These are phyloP conservation scores for Thraustochytrium sp. DNA, from an alignment of 352 stramenopile species.

Conservation along the genomic window DNA sequence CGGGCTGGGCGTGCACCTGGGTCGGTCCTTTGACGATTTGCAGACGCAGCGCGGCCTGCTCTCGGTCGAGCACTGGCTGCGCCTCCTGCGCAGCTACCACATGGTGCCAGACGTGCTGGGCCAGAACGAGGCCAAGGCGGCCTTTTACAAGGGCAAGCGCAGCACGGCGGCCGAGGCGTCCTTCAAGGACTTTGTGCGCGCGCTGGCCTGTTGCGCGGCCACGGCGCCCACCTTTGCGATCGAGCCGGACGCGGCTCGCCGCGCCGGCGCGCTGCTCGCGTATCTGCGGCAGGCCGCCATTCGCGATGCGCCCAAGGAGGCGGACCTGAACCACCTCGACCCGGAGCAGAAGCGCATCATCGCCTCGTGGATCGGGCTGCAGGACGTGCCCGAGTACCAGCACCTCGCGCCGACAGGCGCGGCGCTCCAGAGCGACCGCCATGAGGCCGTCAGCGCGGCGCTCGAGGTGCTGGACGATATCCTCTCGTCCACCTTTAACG, in stretches of 20 bases:
- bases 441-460: not conserved
- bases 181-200: slow-evolving; percentile 10
- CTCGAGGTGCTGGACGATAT: slow-evolving; percentile 26
- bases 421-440: not conserved
- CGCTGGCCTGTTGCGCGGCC: not conserved
- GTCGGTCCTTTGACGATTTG: slow-evolving; percentile 27
- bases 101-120: not conserved
- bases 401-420: not conserved
- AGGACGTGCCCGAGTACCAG: not conserved
- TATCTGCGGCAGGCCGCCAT: slow-evolving; percentile 1
- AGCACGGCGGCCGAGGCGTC: not conserved
- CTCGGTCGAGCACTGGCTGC: slow-evolving; percentile 22
- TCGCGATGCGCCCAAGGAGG: not conserved
- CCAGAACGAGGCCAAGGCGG: slow-evolving; percentile 28
- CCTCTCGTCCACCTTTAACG: slow-evolving; percentile 11
- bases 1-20: not conserved
- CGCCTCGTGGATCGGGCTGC: not conserved
- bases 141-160: slow-evolving; percentile 3
- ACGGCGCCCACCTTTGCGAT: not conserved
- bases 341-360: not conserved
- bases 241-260: not conserved
- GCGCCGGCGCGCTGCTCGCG: not conserved
- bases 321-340: not conserved
- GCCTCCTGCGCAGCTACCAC: not conserved
- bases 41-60: not conserved